Evolutionary conservation across 148 eudicot species (phyloP), one percentile per base, ranked within the genome.

Genomic region (Chenopodium formosanum): DNA sequence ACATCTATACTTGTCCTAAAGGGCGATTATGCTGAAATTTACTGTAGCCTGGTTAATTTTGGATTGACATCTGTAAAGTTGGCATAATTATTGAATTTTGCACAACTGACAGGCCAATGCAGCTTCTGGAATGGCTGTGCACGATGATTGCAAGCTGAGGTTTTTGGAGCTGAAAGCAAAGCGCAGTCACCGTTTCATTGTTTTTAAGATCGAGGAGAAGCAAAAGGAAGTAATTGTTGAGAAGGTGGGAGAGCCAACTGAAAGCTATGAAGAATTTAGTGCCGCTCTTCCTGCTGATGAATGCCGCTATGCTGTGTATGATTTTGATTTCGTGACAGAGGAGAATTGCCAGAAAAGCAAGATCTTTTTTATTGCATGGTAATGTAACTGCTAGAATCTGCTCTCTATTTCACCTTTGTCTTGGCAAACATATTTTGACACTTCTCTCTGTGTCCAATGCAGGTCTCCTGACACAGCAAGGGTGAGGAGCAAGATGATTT

Each of bases 301-400:
- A 86, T 93, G 97, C 72, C 90, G 97, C 60, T 93, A 93, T 83
- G 94, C 97, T 70, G 92, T 93, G 13, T 94, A 80, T 79, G 98
- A 94, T 84, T 91, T 84, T 79, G 98, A 94, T 82, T 94, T 91
- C 62, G 90, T 92, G 69, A 92, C 98, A 1, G 89, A 79, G 80
- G 98, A 94, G 85, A 91, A 91, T 67, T 85, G 89, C 90, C 98
- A 89, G 69, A 94, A 94, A 84, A 94, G 98, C 98, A 92, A 85
- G 90, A 94, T 94, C 76, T 92, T 94, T 87, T 94, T 94, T 83
- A 82, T 94, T 83, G 98, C 97, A 50, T 94, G 98, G 98, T 94
- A 94, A 70, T 79, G 29, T 73, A 44, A 10, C n/a, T 73, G 20
- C 60, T 34, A 29, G 40, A 56, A 19, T 13, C 75, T 79, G 32